Base-by-base conservation (phyloP, 768 basidiomycete genomes). In the Pholiota microspora region DNA sequence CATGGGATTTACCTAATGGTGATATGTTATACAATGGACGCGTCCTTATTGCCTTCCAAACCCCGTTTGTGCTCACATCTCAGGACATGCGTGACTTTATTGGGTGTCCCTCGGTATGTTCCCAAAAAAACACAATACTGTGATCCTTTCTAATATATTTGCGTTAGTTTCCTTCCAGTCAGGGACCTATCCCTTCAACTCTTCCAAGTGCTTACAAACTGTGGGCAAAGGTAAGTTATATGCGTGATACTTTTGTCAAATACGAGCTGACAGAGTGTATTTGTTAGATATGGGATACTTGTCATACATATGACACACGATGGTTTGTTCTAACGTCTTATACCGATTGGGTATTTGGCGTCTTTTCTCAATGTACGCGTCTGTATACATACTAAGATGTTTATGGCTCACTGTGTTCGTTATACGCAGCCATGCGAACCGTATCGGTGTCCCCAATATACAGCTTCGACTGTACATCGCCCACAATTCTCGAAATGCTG, bases 261-360 rank as follows among this genome's bases (percentile, higher is more conserved):
- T 45, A 25, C 25, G 45, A 7, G 54, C 35, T 28, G 13, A 42
- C 44, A 48, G 49, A 35, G 18, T 16, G 6, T 24, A 38, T 32
- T 10, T 18, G 36, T 8, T 51, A 82, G 81, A 61, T 85, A 29
- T 85, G 82, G 80, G 84, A 86, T 62, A 59, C 71, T 16, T 86
- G 84, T 66, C 77, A 75, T 42, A 63, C 68, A 35, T 71, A 70
- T 56, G 71, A 75, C 23, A 75, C 77, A 3, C 78, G 72, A 25
- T 83, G 78, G 73, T 86, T 85, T 49, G 75, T 84, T 13, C 61
- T 86, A 49, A 84, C 83, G 5, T 80, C 79, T 3, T 86, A 84
- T 61, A 74, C 77, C 44, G 74, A 80, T 13, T 86, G 84, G 84
- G 70, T 79, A 5, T 85, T 85, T 59, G 84, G 84, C 4, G 76